phyloP scores from a whole-genome alignment of 441 rosid genomes.

The Euphorbia schlechtendalii region DNA sequence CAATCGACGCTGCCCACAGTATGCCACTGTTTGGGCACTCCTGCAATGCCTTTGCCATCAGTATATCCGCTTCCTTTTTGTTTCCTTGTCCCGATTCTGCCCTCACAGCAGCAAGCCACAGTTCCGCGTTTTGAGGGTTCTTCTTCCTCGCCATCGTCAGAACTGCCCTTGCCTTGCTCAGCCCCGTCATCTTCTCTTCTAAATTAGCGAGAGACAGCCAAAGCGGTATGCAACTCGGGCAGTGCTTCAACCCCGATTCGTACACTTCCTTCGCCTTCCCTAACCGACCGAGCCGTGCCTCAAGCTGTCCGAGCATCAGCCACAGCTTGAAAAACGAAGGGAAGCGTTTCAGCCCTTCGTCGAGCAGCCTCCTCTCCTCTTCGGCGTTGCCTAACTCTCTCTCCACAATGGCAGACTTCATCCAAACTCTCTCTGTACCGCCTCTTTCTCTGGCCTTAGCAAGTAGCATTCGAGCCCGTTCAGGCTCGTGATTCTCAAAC shows the following conservation, averaged over 20 bases:
- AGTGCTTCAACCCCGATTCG: conserved; percentile 60
- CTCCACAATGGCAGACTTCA: conserved; percentile 96
- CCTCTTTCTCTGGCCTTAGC: conserved; percentile 96
- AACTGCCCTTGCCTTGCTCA: conserved; percentile 76
- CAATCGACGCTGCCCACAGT: conserved; percentile 84
- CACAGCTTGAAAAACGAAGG: conserved; percentile 84
- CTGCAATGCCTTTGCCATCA: conserved; percentile 96
- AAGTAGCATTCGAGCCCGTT: conserved; percentile 89
- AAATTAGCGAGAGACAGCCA: conserved; percentile 82
- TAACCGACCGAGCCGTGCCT: conserved; percentile 52
- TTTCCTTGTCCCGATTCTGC: conserved; percentile 72
- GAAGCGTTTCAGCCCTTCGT: conserved; percentile 76
- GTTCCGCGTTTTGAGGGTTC: conserved; percentile 65
- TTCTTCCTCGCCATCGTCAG: conserved; percentile 79
- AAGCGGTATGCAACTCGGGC: conserved; percentile 57
- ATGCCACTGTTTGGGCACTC: conserved; percentile 91
- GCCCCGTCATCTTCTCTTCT: conserved; percentile 72
- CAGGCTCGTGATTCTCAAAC: conserved; percentile 94
- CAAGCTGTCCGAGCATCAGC: conserved; percentile 96
- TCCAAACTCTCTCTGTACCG: conserved; percentile 97
- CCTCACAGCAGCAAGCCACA: conserved; percentile 89
- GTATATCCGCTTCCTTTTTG: conserved; percentile 71
- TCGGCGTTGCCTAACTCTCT: conserved; percentile 71
- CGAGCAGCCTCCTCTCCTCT: conserved; percentile 75
- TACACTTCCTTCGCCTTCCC: conserved; percentile 67